Evolutionary conservation across 1,284 basidiomycete genomes (phyloP).

Genomic region (Ustilago vetiveriae): DNA sequence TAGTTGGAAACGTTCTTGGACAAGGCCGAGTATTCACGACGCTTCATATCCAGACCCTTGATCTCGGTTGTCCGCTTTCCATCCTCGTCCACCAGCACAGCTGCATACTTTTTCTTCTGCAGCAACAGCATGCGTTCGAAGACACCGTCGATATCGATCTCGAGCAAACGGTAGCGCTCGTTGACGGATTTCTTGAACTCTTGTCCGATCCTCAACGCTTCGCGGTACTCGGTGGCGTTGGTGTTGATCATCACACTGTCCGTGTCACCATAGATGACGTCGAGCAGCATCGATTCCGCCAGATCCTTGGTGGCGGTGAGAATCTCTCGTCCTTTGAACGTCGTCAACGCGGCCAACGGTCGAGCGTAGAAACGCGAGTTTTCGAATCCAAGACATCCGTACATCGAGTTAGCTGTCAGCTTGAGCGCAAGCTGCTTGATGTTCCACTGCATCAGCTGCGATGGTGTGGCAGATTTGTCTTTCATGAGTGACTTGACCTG

Average conservation of each 20-base stretch:
- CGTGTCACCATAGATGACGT: conserved; percentile 98
- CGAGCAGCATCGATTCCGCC: conserved; percentile 86
- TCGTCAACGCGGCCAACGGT: conserved; percentile 93
- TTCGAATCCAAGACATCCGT: conserved; percentile 98
- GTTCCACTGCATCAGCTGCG: conserved; percentile 87
- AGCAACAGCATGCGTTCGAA: conserved; percentile 91
- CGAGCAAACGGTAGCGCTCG: conserved; percentile 90
- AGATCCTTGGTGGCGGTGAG: conserved; percentile 91
- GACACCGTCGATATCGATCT: conserved; percentile 94
- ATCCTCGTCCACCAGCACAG: conserved; percentile 74
- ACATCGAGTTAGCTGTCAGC: conserved; percentile 99
- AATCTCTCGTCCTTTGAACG: conserved; percentile 97
- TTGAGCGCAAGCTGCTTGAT: conserved; percentile 98
- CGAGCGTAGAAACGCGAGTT: conserved; percentile 97
- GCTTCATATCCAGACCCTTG: conserved; percentile 99
- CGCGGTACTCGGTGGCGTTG: conserved; percentile 84
- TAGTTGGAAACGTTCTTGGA: conserved; percentile 84
- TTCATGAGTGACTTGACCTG: conserved; percentile 97
- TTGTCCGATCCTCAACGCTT: conserved; percentile 88
- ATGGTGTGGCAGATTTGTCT: conserved; percentile 78
- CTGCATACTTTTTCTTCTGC: conserved; percentile 99
- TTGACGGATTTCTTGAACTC: conserved; percentile 97
- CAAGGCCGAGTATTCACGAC: conserved; percentile 90
- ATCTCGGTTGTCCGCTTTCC: conserved; percentile 73
- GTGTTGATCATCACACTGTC: conserved; percentile 99